A percentile compares a stretch with the other conserved stretches of the same genome.
phyloP scores from a whole-genome alignment of 2,329 filamentous ascomycete species.

The Coleophoma cylindrospora region DNA sequence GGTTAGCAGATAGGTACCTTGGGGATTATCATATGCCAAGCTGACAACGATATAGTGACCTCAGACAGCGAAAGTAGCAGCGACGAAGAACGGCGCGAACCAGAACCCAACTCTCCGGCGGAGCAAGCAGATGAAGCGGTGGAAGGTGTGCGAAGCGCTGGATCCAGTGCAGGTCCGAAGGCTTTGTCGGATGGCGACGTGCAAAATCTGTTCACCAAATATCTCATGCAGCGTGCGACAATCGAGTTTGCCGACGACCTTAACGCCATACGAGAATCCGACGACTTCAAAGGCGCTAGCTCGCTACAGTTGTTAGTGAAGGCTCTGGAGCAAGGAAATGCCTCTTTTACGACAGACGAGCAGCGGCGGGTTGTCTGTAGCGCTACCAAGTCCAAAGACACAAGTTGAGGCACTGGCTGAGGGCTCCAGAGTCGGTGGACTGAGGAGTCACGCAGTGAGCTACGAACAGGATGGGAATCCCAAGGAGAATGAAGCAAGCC shows the following conservation, averaged over 20 bases:
- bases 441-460: too few species aligned
- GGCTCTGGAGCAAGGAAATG: slow-evolving; percentile 63
- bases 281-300: slow-evolving; percentile 61
- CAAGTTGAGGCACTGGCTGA: too few species aligned
- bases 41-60: slow-evolving; percentile 6
- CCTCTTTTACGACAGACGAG: slow-evolving; percentile 53
- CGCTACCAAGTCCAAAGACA: too few species aligned
- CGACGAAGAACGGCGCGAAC: not conserved
- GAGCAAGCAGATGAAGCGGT: not conserved
- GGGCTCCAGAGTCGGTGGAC: too few species aligned
- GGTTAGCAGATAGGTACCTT: slow-evolving; percentile 9
- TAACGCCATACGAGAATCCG: slow-evolving; percentile 61
- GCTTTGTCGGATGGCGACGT: slow-evolving; percentile 9
- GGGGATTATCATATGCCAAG: not conserved
- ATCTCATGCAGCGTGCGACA: slow-evolving; percentile 66
- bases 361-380: slow-evolving; percentile 27
- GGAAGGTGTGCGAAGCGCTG: not conserved
- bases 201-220: slow-evolving; percentile 46
- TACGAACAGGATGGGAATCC: too few species aligned
- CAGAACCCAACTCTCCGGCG: not conserved
- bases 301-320: slow-evolving; percentile 61
- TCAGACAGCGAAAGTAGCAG: slow-evolving; percentile 12
- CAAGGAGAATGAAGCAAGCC: too few species aligned
- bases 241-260: slow-evolving; percentile 70
- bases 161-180: not conserved